Base-by-base conservation (phyloP, 2,329 filamentous ascomycete species). In the Fusarium verrucosum region DNA sequence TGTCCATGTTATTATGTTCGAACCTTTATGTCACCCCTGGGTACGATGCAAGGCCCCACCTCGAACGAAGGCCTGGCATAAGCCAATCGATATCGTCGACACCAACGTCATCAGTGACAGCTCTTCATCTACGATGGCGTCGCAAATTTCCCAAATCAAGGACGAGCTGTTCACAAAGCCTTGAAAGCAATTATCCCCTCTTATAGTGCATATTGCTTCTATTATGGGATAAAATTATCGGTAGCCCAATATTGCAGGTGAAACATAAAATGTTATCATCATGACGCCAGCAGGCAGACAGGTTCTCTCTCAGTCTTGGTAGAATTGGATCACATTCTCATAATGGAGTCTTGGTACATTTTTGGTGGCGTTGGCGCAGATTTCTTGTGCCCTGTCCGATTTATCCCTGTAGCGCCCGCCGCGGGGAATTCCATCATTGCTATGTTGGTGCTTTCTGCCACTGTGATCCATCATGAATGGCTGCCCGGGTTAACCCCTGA, bases 101-200 rank as follows among this genome's bases (percentile, higher is more conserved):
- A 38, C 50, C 22, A 62, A 67, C 64, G 64, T 67, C 64, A 67
- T 67, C 60, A 40, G 44, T 46, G 52, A 50, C 49, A 50, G 44
- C 49, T 50, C 55, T 42, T 37, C 46, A 67, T 68, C 47, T 38
- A 65, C 26, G 25, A 62, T 68, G 38, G 65, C 61, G 56, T 55
- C 38, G 61, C 35, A 54, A 52, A 47, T 62, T 58, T 43, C 37
- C 47, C 50, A 54, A 67, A 68, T 66, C 65, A 68, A 68, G 65
- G 65, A 58, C 28, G 46, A 52, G 41, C 44, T 40, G 41, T 42
- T 35, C 57, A 37, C 22, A 32, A 52, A 53, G 53, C 41, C 63
- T 61, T 47, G 52, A 50, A 56, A 60, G 23, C 17, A 26, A 52
- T 52, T 35, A 8, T 44, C 7, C 10, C 41, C 41, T 37, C 35